A percentile compares a stretch with the other conserved stretches of the same genome.
Evolutionary conservation across 306 rosid genomes (phyloP).

Genomic region (Fragaria nilgerrensis): DNA sequence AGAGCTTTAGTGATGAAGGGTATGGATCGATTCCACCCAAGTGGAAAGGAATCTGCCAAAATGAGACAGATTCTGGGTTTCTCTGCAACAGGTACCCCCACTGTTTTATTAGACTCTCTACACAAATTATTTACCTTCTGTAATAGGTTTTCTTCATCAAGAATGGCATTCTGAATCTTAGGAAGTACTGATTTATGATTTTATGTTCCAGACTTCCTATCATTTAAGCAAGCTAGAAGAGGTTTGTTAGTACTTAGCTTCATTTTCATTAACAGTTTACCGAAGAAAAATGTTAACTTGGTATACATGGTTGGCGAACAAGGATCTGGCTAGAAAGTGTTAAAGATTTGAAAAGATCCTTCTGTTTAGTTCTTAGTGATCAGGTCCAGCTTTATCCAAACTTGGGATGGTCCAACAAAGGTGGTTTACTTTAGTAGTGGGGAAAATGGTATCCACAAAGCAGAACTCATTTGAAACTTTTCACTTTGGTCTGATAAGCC

Average conservation of each 20-base stretch:
- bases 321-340: background rate
- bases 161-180: background rate
- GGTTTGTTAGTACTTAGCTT: background rate
- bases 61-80: slow-evolving; percentile 41
- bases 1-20: slow-evolving; percentile 61
- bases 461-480: slow-evolving; percentile 9
- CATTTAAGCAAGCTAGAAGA: background rate
- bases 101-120: background rate
- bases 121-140: background rate
- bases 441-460: slow-evolving; percentile 13
- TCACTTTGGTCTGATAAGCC: slow-evolving; percentile 7
- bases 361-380: background rate
- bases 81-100: slow-evolving; percentile 65
- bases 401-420: slow-evolving; percentile 17
- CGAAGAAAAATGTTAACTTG: background rate
- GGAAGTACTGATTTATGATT: background rate
- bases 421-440: slow-evolving; percentile 4
- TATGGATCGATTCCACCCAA: slow-evolving; percentile 79
- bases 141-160: background rate
- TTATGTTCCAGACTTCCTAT: background rate
- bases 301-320: background rate
- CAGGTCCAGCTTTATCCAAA: slow-evolving; percentile 14
- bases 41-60: slow-evolving; percentile 85
- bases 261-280: background rate
- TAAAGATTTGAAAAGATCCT: background rate